Conservation (phyloP, 2,329 filamentous ascomycete species). For the Harringtonia aguacate region DNA sequence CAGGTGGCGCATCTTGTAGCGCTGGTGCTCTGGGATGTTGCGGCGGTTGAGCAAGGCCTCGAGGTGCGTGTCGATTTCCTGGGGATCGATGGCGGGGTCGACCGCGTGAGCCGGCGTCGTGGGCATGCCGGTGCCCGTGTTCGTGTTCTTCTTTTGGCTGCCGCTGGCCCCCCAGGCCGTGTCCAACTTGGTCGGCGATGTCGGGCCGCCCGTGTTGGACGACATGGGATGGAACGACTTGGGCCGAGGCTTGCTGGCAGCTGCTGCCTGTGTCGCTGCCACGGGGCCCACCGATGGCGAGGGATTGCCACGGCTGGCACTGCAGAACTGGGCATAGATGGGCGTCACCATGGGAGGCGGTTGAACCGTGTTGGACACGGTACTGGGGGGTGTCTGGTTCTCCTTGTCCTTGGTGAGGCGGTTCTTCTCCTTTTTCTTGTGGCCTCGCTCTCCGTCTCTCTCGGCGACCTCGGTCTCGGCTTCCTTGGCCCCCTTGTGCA, state of each 20-base stretch:
- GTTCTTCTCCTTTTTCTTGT: slow-evolving; percentile 16
- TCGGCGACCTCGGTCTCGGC: slow-evolving; percentile 16
- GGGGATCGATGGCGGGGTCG: slow-evolving; percentile 41
- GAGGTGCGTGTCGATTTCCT: slow-evolving; percentile 45
- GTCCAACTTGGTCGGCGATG: too few species aligned
- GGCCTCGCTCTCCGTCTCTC: slow-evolving; percentile 9
- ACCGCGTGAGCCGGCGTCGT: background rate
- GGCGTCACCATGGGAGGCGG: slow-evolving; percentile 50
- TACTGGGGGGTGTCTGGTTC: slow-evolving; percentile 56
- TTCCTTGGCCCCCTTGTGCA: slow-evolving; percentile 18
- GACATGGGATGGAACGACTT: slow-evolving; percentile 35
- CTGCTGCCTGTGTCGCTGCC: slow-evolving; percentile 4
- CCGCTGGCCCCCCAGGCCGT: too few species aligned
- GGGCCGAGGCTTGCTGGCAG: slow-evolving; percentile 31
- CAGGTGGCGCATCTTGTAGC: slow-evolving; percentile 87
- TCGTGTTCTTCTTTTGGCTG: slow-evolving; percentile 23
- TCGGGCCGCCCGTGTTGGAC: slow-evolving; percentile 12
- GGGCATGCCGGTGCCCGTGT: slow-evolving; percentile 15
- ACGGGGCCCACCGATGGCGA: background rate
- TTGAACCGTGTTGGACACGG: slow-evolving; percentile 16
- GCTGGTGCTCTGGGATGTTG: slow-evolving; percentile 88
- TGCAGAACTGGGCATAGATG: slow-evolving; percentile 69
- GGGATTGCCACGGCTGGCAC: slow-evolving; percentile 13
- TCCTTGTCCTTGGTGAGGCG: slow-evolving; percentile 58
- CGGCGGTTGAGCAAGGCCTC: slow-evolving; percentile 66